Conservation (phyloP, 371 early-diverging fungal species). For the Fennellomyces sp. region DNA sequence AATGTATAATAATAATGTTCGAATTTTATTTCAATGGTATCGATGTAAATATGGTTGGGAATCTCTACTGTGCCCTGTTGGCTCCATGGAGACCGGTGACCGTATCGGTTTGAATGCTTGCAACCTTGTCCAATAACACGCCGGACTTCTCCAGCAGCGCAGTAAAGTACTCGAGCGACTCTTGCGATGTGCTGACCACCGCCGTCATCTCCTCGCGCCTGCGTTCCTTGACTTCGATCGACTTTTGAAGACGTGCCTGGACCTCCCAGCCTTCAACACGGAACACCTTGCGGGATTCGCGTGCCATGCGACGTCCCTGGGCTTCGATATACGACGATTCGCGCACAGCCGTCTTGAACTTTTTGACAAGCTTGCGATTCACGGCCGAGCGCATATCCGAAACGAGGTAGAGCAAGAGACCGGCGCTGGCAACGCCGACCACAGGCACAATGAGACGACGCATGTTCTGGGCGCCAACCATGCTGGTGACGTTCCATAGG, state of each 20-base stretch:
- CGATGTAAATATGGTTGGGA: background rate
- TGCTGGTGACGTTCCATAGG: constrained; percentile 39
- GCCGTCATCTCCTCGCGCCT: constrained; percentile 64
- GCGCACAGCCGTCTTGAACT: constrained; percentile 71
- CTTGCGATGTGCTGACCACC: constrained; percentile 60
- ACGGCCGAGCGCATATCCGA: constrained; percentile 84
- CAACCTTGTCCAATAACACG: constrained; percentile 40
- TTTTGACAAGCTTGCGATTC: constrained; percentile 77
- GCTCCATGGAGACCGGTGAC: constrained; percentile 5
- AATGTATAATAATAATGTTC: constrained; percentile 8
- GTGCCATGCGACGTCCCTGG: constrained; percentile 74
- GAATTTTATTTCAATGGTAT: no score
- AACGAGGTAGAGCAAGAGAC: constrained; percentile 76
- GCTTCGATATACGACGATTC: constrained; percentile 66
- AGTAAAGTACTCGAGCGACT: constrained; percentile 70
- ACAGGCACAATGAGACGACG: constrained; percentile 44
- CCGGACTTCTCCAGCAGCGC: constrained; percentile 53
- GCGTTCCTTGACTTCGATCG: constrained; percentile 75
- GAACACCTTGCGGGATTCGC: constrained; percentile 74
- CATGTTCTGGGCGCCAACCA: constrained; percentile 36
- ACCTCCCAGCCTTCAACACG: constrained; percentile 86
- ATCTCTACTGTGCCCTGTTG: background rate
- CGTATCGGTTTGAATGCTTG: constrained; percentile 30
- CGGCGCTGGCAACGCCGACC: constrained; percentile 64
- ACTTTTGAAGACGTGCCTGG: constrained; percentile 79